Evolutionary conservation across 805 yeast genomes (phyloP), one percentile per base, ranked within the genome.

Genomic region (Ogataea wickerhamii): DNA sequence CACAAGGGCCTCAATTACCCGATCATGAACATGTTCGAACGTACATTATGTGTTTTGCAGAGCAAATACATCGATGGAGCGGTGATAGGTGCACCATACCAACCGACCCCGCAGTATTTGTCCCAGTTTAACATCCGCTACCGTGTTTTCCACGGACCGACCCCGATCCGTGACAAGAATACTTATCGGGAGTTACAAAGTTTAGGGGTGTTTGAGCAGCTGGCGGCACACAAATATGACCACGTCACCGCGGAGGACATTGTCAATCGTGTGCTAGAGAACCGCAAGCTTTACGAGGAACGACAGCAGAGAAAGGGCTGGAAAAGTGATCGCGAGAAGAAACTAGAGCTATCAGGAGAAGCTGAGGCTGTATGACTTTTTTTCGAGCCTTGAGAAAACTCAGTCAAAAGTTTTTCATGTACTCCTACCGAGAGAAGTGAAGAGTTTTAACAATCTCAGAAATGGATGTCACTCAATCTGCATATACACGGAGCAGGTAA

Each of bases 301-400:
- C 79, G 98, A 55, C 98, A 93, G 63, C 70, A 76, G 38, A 78
- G 80, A 44, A 91, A 93, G 64, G 95, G 95, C 3, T 80, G 87
- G 77, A 85, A 87, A 63, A 66, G 80, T 16, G 81, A 73, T 48
- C 52, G 61, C 34, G 84, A 78, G 51, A 49, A 51, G 45, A 45
- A 37, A 10, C 48, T 52, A 18, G 41, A 44, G 27, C 17, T 26
- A 8, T 26, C n/a, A 12, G 12, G 25, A 22, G 25, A 12, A 22
- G 12, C 11, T 22, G 25, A 22, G 25, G n/a, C n/a, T n/a, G n/a
- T n/a, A n/a, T n/a, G n/a, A n/a, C n/a, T n/a, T n/a, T n/a, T n/a
- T n/a, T n/a, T n/a, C n/a, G n/a, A n/a, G n/a, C n/a, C n/a, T n/a
- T n/a, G n/a, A n/a, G n/a, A n/a, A n/a, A n/a, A n/a, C n/a, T n/a